Conservation (phyloP, 2,329 filamentous ascomycete species). For the Diplodia seriata region DNA sequence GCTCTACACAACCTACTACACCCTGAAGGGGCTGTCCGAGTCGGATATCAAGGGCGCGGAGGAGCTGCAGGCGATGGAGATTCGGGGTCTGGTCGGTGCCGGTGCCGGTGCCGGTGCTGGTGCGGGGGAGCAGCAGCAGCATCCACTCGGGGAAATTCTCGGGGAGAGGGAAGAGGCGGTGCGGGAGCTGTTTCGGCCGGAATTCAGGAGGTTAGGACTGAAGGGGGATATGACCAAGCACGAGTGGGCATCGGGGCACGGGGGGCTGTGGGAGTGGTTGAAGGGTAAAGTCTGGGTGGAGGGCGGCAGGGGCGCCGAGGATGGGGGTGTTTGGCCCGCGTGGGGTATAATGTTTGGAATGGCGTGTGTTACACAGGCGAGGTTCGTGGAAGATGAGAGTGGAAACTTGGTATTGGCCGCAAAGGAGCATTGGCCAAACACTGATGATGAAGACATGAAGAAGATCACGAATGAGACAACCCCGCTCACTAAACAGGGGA, state of each 20-base stretch:
- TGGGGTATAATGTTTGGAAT: conserved; percentile 4
- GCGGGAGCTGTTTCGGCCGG: not conserved
- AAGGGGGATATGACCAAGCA: not conserved
- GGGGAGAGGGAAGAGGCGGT: too few relatives aligned
- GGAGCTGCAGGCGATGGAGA: not conserved
- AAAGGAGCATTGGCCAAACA: not conserved
- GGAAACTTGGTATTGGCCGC: not conserved
- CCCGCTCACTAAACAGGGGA: not conserved
- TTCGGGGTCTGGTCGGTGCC: not conserved
- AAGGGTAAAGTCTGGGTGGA: not conserved
- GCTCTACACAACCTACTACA: too few relatives aligned
- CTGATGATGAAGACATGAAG: not conserved
- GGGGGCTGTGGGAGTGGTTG: not conserved
- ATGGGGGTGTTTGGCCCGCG: not conserved
- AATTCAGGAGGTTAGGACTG: not conserved
- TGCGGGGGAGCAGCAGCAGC: too few relatives aligned
- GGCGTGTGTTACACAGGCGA: conserved; percentile 4
- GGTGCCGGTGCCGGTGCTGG: not conserved
- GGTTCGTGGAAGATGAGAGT: not conserved
- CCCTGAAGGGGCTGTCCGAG: too few relatives aligned
- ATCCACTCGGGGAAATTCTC: too few relatives aligned
- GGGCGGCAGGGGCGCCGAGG: too few relatives aligned
- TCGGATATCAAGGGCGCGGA: not conserved
- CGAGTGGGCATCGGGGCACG: too few relatives aligned
- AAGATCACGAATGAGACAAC: not conserved